Evolutionary conservation across 2,329 filamentous ascomycete species (phyloP), one percentile per base, ranked within the genome.

Genomic region (Westerdykella sp.): DNA sequence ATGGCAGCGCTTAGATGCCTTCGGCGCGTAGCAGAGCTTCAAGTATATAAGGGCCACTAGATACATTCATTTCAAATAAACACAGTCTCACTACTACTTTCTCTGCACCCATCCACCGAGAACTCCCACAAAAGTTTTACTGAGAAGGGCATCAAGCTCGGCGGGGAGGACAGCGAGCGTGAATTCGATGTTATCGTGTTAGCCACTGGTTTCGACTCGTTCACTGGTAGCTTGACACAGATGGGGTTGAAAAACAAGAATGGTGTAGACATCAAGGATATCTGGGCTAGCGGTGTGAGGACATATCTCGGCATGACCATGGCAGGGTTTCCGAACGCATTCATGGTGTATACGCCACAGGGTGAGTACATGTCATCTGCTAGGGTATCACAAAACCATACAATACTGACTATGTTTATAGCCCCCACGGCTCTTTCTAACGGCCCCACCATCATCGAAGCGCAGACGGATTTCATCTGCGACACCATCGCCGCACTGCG

Each of bases 151-250:
- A 60, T 79, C 39, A 60, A 73, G 55, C 63, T 78, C 25, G 66
- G 64, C 1, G 70, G 70, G 4, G 55, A 59, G 28, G 76, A 74
- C n/a, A 55, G 70, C 30, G 59, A 73, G n/a, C 57, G 76, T 40
- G 66, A 74, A 28, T 70, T 78, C 12, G 79, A 82, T 52, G 69
- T 70, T 11, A 72, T 82, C 16, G 68, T 81, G 38, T 53, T 69
- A 40, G 69, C 59, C 16, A 72, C 63, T 0, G 70, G 71, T 0
- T 73, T 73, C 42, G 69, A 73, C 41, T 59, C 66, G 1, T 62
- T 68, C 43, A 61, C 56, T 1, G 69, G 69, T 7, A 43, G 39
- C 2, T 43, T 70, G 37, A 62, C 56, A 12, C 64, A 47, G 15
- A 63, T 64, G 57, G 60, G 56, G 0, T 41, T 64, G 14, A 59